These are phyloP conservation scores for Orbilia brochopaga DNA, from an alignment of 2,329 filamentous ascomycete species.

Conservation along the genomic window DNA sequence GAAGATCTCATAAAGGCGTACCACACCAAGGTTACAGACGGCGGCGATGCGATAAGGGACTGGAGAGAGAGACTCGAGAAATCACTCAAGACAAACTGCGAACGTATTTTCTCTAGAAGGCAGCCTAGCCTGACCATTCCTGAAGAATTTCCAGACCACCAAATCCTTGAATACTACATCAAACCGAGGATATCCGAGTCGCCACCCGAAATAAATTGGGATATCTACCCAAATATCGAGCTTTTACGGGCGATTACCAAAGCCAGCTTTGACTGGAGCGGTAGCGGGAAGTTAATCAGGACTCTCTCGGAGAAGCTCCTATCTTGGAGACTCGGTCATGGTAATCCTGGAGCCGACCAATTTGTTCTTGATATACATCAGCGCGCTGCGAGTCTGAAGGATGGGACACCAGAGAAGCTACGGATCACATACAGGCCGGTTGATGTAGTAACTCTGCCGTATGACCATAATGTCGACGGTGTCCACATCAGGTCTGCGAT, in stretches of 20 bases:
- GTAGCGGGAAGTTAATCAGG: conserved; percentile 77
- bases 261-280: conserved; percentile 86
- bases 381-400: conserved; percentile 5
- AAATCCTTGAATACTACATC: conserved; percentile 84
- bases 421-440: conserved; percentile 78
- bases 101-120: conserved; percentile 76
- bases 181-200: conserved; percentile 76
- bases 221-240: conserved; percentile 68
- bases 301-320: conserved; percentile 79
- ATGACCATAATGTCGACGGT: conserved; percentile 37
- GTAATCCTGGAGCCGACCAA: conserved; percentile 55
- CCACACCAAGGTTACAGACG: conserved; percentile 66
- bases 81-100: conserved; percentile 83
- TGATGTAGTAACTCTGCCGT: conserved; percentile 72
- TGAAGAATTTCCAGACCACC: conserved; percentile 77
- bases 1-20: conserved; percentile 63
- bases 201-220: conserved; percentile 61
- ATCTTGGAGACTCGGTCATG: conserved; percentile 64
- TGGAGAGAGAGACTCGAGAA: conserved; percentile 77
- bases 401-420: conserved; percentile 64
- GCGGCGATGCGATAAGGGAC: conserved; percentile 66
- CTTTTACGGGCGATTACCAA: conserved; percentile 75
- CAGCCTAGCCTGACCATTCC: conserved; percentile 78
- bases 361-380: conserved; percentile 72
- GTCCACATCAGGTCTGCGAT: conserved; percentile 7